These are phyloP conservation scores for Ogataea trehalophila DNA, from an alignment of 805 yeast species.

Conservation along the genomic window DNA sequence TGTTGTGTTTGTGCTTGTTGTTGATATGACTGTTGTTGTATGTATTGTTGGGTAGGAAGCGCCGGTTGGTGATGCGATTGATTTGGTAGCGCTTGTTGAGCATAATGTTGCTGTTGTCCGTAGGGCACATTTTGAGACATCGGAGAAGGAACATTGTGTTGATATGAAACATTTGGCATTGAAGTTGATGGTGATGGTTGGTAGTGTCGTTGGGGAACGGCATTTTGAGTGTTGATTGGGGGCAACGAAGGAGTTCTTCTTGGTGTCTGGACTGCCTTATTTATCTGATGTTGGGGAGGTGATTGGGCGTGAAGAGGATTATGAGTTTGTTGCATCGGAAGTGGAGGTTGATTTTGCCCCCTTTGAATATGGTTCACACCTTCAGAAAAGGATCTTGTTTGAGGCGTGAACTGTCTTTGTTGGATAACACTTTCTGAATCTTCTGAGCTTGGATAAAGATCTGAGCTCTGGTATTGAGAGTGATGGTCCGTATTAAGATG, in stretches of 20 bases:
- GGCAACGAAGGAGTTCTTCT: constrained; percentile 21
- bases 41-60: neutral
- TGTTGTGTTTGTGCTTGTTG: constrained; percentile 10
- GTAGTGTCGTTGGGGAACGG: constrained; percentile 21
- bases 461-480: neutral
- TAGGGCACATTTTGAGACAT: neutral
- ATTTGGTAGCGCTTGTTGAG: constrained; percentile 1
- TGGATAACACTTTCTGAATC: neutral
- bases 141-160: neutral
- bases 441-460: neutral
- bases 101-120: constrained; percentile 1
- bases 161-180: neutral
- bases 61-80: constrained; percentile 6
- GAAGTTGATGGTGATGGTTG: constrained; percentile 1
- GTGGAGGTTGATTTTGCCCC: neutral
- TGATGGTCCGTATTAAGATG: neutral
- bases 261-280: neutral
- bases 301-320: neutral
- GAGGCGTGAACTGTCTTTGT: neutral
- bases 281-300: neutral
- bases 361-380: neutral
- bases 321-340: neutral
- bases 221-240: constrained; percentile 16
- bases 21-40: constrained; percentile 3
- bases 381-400: constrained; percentile 4